Percentiles rank a stretch among this genome's conserved stretches.
These are phyloP conservation scores for Tolypocladium tropicale DNA, from an alignment of 2,329 filamentous ascomycete species.

Conservation along the genomic window DNA sequence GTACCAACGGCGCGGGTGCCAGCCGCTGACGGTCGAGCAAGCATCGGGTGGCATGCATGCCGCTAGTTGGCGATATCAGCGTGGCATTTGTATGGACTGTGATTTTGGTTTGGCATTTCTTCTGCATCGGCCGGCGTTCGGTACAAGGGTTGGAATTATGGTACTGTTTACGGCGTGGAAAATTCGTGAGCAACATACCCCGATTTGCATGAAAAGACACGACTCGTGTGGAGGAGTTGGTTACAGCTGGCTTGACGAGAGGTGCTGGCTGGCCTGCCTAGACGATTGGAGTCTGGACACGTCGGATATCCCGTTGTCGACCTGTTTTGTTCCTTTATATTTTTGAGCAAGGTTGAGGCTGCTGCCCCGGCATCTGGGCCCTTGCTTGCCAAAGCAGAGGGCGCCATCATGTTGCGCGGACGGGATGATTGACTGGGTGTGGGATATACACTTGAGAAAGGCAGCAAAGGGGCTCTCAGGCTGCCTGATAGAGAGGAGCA, in stretches of 20 bases:
- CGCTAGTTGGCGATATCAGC: constrained; percentile 1
- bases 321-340: background rate
- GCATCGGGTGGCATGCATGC: background rate
- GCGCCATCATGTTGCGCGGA: background rate
- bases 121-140: constrained; percentile 16
- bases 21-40: constrained; percentile 2
- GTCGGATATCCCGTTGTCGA: background rate
- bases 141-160: constrained; percentile 10
- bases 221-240: constrained; percentile 8
- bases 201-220: constrained; percentile 13
- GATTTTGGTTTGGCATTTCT: constrained; percentile 10
- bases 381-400: background rate
- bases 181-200: constrained; percentile 15
- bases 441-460: background rate
- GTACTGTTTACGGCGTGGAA: constrained; percentile 9
- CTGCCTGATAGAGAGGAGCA: background rate
- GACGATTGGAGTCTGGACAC: background rate
- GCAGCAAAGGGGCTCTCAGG: background rate
- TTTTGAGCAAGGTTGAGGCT: background rate
- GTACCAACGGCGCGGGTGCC: constrained; percentile 20
- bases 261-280: background rate
- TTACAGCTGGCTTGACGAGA: constrained; percentile 6
- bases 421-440: background rate
- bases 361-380: background rate
- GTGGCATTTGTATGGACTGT: constrained; percentile 3